Evolutionary conservation across 129 eudicot genomes (phyloP).

Genomic region (Flaveria brownii): DNA sequence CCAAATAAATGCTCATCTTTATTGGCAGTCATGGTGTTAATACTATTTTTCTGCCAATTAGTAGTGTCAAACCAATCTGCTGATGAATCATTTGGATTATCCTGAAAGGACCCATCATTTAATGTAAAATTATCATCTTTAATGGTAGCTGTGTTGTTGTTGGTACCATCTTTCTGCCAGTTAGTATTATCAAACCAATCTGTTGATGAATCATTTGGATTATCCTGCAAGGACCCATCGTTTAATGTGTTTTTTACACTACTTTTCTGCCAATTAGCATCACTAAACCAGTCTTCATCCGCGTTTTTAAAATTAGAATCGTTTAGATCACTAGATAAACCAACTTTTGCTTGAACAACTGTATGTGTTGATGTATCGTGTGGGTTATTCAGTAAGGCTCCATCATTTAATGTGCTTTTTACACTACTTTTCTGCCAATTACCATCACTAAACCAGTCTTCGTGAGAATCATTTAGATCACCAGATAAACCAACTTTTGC

Average conservation of each 20-base stretch:
- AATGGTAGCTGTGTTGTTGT: slow-evolving; percentile 10
- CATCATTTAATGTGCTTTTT: slow-evolving; percentile 14
- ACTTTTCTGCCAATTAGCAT: slow-evolving; percentile 35
- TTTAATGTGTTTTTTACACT: slow-evolving; percentile 17
- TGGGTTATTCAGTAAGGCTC: neutral
- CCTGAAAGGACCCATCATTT: slow-evolving; percentile 12
- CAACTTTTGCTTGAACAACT: slow-evolving; percentile 26
- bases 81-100: slow-evolving; percentile 30
- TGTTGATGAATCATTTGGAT: slow-evolving; percentile 28
- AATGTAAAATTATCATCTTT: slow-evolving; percentile 33
- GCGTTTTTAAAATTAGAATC: slow-evolving; percentile 4
- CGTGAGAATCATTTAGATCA: slow-evolving; percentile 1
- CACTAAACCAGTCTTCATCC: slow-evolving; percentile 34
- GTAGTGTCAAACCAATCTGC: slow-evolving; percentile 40
- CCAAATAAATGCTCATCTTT: slow-evolving; percentile 38
- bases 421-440: slow-evolving; percentile 37
- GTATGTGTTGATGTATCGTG: slow-evolving; percentile 8
- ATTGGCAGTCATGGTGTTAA: neutral
- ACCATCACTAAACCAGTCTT: slow-evolving; percentile 34
- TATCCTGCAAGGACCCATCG: slow-evolving; percentile 10
- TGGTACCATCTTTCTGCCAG: slow-evolving; percentile 28
- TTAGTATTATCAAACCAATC: slow-evolving; percentile 42
- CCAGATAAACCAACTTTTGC: slow-evolving; percentile 22
- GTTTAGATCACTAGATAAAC: slow-evolving; percentile 10
- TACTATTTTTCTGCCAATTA: slow-evolving; percentile 30